phyloP scores from a whole-genome alignment of 2,329 filamentous ascomycete species.

The Zymoseptoria tritici region DNA sequence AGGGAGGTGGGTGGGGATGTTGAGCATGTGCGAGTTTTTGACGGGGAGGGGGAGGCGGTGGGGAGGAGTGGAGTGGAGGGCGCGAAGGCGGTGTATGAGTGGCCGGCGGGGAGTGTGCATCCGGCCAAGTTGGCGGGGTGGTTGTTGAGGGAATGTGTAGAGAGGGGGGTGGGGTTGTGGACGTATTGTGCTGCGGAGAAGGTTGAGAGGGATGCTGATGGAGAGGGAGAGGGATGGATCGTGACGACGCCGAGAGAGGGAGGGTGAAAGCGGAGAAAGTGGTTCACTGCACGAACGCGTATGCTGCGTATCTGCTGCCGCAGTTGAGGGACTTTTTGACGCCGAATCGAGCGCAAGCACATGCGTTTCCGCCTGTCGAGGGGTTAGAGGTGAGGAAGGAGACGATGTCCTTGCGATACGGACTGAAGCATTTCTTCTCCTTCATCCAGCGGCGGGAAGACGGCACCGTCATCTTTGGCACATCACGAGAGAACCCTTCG shows the following conservation, averaged over 20 bases:
- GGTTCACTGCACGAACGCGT: slow-evolving; percentile 38
- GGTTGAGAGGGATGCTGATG: slow-evolving; percentile 14
- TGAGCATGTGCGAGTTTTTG: slow-evolving; percentile 35
- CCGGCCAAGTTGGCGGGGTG: slow-evolving; percentile 46
- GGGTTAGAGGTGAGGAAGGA: slow-evolving; percentile 28
- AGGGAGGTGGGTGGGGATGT: slow-evolving; percentile 38
- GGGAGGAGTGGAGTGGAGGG: slow-evolving; percentile 34
- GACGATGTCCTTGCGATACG: slow-evolving; percentile 42
- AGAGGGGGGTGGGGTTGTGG: slow-evolving; percentile 35
- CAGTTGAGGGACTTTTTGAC: slow-evolving; percentile 32
- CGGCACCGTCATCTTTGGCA: slow-evolving; percentile 39
- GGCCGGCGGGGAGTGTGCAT: slow-evolving; percentile 44
- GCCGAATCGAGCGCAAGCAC: slow-evolving; percentile 41
- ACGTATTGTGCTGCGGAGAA: slow-evolving; percentile 37
- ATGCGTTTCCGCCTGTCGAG: slow-evolving; percentile 36
- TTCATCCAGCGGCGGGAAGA: slow-evolving; percentile 41
- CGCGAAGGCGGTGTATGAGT: slow-evolving; percentile 43
- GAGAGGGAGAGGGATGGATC: slow-evolving; percentile 26
- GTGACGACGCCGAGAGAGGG: slow-evolving; percentile 32
- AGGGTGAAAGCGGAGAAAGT: slow-evolving; percentile 25
- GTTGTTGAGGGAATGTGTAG: slow-evolving; percentile 34
- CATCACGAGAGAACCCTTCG: slow-evolving; percentile 36
- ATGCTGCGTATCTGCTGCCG: slow-evolving; percentile 33
- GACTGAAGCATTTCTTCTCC: slow-evolving; percentile 44
- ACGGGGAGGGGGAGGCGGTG: slow-evolving; percentile 28